Evolutionary conservation across 495 filamentous ascomycete genomes (phyloP), one percentile per base, ranked within the genome.

Genomic region (Hyaloscypha finlandica): DNA sequence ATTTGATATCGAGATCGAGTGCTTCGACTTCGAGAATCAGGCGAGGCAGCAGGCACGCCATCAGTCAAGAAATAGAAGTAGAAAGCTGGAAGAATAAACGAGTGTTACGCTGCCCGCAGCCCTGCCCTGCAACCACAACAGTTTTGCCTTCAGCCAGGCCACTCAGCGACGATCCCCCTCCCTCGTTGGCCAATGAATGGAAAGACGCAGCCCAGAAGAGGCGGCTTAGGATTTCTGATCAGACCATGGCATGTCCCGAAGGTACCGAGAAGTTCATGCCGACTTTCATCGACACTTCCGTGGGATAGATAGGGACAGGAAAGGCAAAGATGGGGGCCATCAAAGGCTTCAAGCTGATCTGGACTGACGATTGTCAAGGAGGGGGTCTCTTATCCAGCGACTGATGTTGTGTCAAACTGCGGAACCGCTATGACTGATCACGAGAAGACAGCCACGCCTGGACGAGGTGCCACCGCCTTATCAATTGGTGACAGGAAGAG

Each of bases 51-150:
- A 48, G 42, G 42, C 16, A 48, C 8, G 35, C 35, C 35, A 12
- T 37, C 35, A 3, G 35, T 37, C 1, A 37, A 6, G 35, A 1
- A 48, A 48, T 8, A 37, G 35, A 37, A 6, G 3, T 48, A 48
- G 42, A 19, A 48, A 4, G 42, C 16, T 48, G 42, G 9, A 48
- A 48, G 42, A 48, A 48, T 19, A 48, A 48, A 14, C 42, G 33
- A 48, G 1, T 29, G 59, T 61, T 61, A 61, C 59, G 31, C 59
- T 16, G 3, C 31, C 6, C 19, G 29, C 8, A 29, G 25, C 35
- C 16, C 59, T 35, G 20, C 6, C 37, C 59, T 61, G 59, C 59
- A 61, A 61, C 59, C 59, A 61, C 59, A 61, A 48, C 59, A 61
- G 59, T 61, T 48, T 39, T 61, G 30, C 35, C 22, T 61, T 61